These are phyloP conservation scores for Oxalis stricta DNA, from an alignment of 441 rosid species.

Conservation along the genomic window DNA sequence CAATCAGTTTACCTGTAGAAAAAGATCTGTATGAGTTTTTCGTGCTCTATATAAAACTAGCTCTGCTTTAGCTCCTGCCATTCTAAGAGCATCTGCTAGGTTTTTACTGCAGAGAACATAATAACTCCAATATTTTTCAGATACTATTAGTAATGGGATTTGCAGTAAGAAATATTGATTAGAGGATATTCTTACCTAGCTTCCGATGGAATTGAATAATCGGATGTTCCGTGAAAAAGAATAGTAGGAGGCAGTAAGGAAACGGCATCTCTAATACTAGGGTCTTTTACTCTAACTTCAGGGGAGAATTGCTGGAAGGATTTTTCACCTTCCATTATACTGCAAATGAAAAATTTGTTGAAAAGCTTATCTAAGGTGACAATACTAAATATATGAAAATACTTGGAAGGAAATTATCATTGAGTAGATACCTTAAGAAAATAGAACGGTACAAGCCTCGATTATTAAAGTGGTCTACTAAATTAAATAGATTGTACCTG, in stretches of 20 bases:
- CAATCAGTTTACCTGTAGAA: conserved; percentile 67
- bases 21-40: conserved; percentile 60
- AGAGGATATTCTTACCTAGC: conserved; percentile 36
- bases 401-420: neutral
- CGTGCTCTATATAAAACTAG: conserved; percentile 35
- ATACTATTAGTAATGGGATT: neutral
- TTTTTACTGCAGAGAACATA: conserved; percentile 27
- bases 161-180: neutral
- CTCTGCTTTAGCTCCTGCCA: conserved; percentile 30
- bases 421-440: conserved; percentile 50
- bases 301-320: conserved; percentile 49
- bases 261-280: conserved; percentile 23
- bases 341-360: conserved; percentile 10
- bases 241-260: conserved; percentile 40
- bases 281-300: conserved; percentile 33
- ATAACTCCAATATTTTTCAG: neutral
- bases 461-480: conserved; percentile 72
- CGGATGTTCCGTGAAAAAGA: conserved; percentile 60
- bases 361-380: neutral
- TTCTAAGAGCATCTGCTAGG: conserved; percentile 34
- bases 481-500: conserved; percentile 75
- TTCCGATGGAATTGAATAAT: conserved; percentile 52
- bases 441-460: conserved; percentile 81
- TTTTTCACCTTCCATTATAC: conserved; percentile 72
- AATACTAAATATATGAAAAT: neutral